Evolutionary conservation across 2,329 filamentous ascomycete species (phyloP).

Genomic region (Beauveria sp.): DNA sequence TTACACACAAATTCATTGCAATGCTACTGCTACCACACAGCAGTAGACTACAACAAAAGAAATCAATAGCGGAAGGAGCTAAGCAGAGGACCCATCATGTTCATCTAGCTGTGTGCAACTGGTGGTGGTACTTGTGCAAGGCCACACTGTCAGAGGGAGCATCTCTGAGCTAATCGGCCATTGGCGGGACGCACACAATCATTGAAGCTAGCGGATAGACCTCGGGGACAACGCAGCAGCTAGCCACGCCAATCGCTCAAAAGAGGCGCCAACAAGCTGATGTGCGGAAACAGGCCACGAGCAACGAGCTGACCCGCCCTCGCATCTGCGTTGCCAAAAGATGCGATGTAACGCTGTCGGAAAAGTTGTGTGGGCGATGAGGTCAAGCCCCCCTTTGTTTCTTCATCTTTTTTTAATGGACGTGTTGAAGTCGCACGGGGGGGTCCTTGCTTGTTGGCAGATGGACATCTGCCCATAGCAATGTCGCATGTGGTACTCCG

Average conservation of each 20-base stretch:
- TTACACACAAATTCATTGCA: background rate
- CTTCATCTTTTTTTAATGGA: background rate
- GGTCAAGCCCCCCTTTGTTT: background rate
- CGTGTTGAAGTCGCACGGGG: background rate
- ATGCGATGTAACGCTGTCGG: background rate
- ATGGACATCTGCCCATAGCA: background rate
- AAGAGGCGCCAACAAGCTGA: background rate
- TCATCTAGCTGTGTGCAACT: background rate
- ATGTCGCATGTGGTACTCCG: background rate
- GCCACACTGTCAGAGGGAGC: background rate
- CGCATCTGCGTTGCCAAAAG: background rate
- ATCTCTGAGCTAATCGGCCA: conserved; percentile 3
- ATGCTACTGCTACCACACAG: background rate
- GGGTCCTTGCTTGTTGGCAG: background rate
- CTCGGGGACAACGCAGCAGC: conserved; percentile 6
- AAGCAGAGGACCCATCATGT: background rate
- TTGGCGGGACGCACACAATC: background rate
- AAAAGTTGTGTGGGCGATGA: background rate
- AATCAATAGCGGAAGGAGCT: background rate
- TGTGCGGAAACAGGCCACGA: background rate
- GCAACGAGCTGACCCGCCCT: background rate
- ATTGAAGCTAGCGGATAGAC: background rate
- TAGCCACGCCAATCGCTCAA: background rate
- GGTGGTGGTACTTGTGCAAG: background rate
- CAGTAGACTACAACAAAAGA: background rate